Base-by-base conservation (phyloP, 2,329 filamentous ascomycete genomes). In the Apiospora pterosperma region DNA sequence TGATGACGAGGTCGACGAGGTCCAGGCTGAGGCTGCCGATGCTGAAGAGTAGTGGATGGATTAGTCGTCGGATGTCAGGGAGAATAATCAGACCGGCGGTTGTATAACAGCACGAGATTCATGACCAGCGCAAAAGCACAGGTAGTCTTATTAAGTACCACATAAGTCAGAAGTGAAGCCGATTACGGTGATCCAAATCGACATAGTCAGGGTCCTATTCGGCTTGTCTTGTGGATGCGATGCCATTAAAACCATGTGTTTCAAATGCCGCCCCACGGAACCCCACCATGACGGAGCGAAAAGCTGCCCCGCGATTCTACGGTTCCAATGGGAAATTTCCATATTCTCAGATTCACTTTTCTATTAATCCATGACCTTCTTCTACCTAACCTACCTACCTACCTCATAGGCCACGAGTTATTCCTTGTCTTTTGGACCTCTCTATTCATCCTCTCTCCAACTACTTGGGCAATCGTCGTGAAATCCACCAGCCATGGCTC, bases 1-100 rank as follows among this genome's bases (percentile, higher is more conserved):
- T 73, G 92, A 95, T 38, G 91, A 87, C 4, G 93, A 96, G 62
- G 91, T 92, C 66, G 84, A 84, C 60, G 85, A 82, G 62, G 84
- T 83, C 48, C n/a, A n/a, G n/a, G 84, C 86, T 66, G 85, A 86
- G 71, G 83, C 84, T 70, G 72, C 71, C 23, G 68, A 66, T 6
- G 72, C 69, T 16, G 76, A 78, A 60, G 75, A 77, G 62, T 76
- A 76, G 62, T 76, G 76, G 66, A 59, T 61, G 6, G 28, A 55
- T n/a, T n/a, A 34, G 48, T 55, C 6, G n/a, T 44, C 39, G 63
- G 19, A 48, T 44, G 41, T 36, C 34, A 25, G 19, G 16, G 19
- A 42, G 59, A 41, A 34, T 34, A 4, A 31, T 55, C 48, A 25
- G 19, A 34, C 34, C 25, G 48, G 28, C 48, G 25, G 34, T 52